Evolutionary conservation across 2,329 filamentous ascomycete species (phyloP).

Genomic region (Fusarium fujikuroi): DNA sequence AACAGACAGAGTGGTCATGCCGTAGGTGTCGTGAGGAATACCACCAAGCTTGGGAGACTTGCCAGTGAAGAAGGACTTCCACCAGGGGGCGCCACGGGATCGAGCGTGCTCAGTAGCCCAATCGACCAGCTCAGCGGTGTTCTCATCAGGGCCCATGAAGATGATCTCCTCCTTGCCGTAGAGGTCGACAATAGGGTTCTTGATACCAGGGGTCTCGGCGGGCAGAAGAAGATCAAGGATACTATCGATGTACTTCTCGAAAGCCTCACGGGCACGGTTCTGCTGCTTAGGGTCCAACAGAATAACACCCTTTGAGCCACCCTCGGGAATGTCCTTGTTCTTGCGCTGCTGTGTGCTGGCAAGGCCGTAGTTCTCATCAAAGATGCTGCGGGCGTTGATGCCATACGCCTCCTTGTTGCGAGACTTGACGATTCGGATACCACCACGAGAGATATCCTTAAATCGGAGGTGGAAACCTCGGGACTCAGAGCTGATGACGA

Average conservation of each 20-base stretch:
- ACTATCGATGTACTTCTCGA: conserved; percentile 99
- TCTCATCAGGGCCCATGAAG: conserved; percentile 99
- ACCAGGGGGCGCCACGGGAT: conserved; percentile 89
- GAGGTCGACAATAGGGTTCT: conserved; percentile 96
- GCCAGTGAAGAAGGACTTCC: conserved; percentile 99
- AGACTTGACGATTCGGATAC: conserved; percentile 98
- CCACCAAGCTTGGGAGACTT: conserved; percentile 96
- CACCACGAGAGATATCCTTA: conserved; percentile 94
- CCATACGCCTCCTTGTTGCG: conserved; percentile 94
- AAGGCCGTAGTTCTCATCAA: conserved; percentile 98
- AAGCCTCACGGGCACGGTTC: conserved; percentile 89
- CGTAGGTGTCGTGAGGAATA: conserved; percentile 95
- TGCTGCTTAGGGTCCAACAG: conserved; percentile 94
- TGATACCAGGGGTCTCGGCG: conserved; percentile 93
- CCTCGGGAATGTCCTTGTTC: conserved; percentile 99
- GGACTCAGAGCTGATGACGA: conserved; percentile 96
- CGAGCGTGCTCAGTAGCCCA: conserved; percentile 99
- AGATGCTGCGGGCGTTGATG: conserved; percentile 95
- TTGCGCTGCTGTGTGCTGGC: conserved; percentile 99
- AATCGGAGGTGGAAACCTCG: conserved; percentile 97
- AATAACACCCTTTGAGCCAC: conserved; percentile 97
- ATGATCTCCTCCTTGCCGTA: conserved; percentile 96
- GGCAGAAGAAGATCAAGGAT: conserved; percentile 94
- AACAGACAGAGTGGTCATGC: conserved; percentile 97
- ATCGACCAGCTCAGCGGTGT: conserved; percentile 95